Conservation (phyloP, 345 rosid species). For the Eutrema yunnanense region DNA sequence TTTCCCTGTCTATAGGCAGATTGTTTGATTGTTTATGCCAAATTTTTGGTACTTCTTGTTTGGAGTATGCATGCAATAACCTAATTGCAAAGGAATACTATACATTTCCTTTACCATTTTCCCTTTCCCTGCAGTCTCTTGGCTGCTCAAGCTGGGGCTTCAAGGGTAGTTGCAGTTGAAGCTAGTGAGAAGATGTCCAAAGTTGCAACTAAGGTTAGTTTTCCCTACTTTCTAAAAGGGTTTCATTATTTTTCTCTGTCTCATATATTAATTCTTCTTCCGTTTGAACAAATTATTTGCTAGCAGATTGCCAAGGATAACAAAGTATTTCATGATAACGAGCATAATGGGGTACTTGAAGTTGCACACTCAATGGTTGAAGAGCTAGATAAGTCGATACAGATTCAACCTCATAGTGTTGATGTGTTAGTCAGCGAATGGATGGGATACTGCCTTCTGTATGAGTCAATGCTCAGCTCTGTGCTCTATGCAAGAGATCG, state of each 20-base stretch:
- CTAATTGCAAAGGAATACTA: background rate
- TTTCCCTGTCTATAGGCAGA: background rate
- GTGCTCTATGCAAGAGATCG: conserved; percentile 90
- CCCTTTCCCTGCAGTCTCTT: conserved; percentile 53
- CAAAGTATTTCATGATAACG: conserved; percentile 38
- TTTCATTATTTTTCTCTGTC: background rate
- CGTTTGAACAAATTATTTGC: background rate
- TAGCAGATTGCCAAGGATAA: conserved; percentile 81
- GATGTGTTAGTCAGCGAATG: conserved; percentile 91
- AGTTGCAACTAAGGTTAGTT: conserved; percentile 74
- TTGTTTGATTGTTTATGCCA: background rate
- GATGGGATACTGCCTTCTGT: conserved; percentile 98
- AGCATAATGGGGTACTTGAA: conserved; percentile 52
- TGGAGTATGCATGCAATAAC: background rate
- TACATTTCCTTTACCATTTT: conserved; percentile 4
- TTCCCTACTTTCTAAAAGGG: conserved; percentile 4
- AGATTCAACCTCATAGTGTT: conserved; percentile 62
- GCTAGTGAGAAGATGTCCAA: conserved; percentile 95
- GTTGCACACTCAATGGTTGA: conserved; percentile 89
- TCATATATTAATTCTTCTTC: background rate
- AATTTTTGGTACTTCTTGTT: background rate
- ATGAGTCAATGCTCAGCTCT: conserved; percentile 91
- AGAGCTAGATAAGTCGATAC: conserved; percentile 49
- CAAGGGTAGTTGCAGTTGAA: conserved; percentile 86
- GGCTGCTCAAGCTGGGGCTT: conserved; percentile 92